Percentiles rank a stretch among this genome's conserved stretches.
These are phyloP conservation scores for Clavispora asparagi DNA, from an alignment of 805 yeast species.

Conservation along the genomic window DNA sequence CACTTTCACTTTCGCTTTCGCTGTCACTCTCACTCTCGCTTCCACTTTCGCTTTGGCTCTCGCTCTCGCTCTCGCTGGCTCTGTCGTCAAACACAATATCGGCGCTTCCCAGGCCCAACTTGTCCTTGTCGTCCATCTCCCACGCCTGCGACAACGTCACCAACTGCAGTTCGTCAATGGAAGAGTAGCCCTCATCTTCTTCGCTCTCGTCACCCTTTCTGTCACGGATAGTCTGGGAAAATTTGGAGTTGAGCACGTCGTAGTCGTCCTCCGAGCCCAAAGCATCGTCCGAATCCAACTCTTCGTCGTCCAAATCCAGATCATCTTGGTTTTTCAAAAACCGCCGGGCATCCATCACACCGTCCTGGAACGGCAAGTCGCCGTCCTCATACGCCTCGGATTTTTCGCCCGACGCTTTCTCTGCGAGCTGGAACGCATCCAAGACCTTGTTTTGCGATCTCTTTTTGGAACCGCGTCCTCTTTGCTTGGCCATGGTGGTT, in stretches of 20 bases:
- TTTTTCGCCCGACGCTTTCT: slow-evolving; percentile 23
- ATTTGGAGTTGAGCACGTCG: slow-evolving; percentile 56
- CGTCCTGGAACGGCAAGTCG: slow-evolving; percentile 26
- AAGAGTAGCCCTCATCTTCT: slow-evolving; percentile 54
- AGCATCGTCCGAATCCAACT: slow-evolving; percentile 83
- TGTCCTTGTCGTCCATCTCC: slow-evolving; percentile 69
- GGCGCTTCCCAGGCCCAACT: slow-evolving; percentile 7
- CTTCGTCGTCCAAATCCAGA: slow-evolving; percentile 50
- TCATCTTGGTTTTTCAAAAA: slow-evolving; percentile 22
- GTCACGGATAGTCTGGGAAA: slow-evolving; percentile 66
- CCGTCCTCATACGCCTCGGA: slow-evolving; percentile 14
- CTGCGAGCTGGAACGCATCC: slow-evolving; percentile 44
- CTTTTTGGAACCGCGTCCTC: slow-evolving; percentile 19
- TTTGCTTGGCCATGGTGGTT: slow-evolving; percentile 12
- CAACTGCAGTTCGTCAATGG: slow-evolving; percentile 72
- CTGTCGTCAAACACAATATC: slow-evolving; percentile 16
- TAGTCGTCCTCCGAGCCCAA: slow-evolving; percentile 75
- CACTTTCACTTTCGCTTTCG: slow-evolving; percentile 24
- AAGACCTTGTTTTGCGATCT: slow-evolving; percentile 33
- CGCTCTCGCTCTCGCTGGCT: slow-evolving; percentile 20
- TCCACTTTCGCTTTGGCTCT: slow-evolving; percentile 19
- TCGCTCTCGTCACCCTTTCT: slow-evolving; percentile 30
- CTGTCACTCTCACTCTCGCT: slow-evolving; percentile 13
- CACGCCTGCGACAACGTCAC: slow-evolving; percentile 81
- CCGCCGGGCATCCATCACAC: slow-evolving; percentile 38